Percentiles rank a stretch among this genome's conserved stretches.
Conservation (phyloP, 768 basidiomycete genomes). For the Boletus sp. region DNA sequence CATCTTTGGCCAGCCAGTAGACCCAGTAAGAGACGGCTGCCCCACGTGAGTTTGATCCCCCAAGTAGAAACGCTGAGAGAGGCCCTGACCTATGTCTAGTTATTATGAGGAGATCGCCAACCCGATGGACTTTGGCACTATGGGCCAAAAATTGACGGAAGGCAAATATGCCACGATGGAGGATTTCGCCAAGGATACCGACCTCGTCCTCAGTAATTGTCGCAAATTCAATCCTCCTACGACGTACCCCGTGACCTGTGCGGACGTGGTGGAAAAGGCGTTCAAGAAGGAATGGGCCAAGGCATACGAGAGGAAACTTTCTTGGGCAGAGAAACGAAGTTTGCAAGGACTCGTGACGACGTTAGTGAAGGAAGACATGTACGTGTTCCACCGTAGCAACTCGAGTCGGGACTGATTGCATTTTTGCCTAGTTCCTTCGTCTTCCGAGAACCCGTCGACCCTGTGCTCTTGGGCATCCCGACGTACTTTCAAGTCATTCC, state of each 20-base stretch:
- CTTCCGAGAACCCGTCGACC: constrained; percentile 88
- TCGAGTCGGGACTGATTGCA: not conserved
- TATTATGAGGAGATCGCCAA: constrained; percentile 89
- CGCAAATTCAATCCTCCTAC: constrained; percentile 87
- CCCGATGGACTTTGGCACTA: constrained; percentile 94
- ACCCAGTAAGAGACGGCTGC: constrained; percentile 79
- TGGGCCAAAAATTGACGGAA: constrained; percentile 62
- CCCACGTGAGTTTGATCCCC: constrained; percentile 69
- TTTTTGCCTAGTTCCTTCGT: constrained; percentile 57
- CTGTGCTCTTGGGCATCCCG: constrained; percentile 76
- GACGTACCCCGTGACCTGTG: constrained; percentile 71
- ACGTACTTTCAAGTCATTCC: constrained; percentile 87
- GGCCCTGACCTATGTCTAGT: constrained; percentile 38
- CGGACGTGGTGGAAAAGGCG: constrained; percentile 67
- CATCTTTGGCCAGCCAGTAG: constrained; percentile 81
- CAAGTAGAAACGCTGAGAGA: not conserved
- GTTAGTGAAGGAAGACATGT: constrained; percentile 68
- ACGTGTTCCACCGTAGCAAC: constrained; percentile 23
- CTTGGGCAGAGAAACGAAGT: constrained; percentile 76
- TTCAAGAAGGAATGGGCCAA: constrained; percentile 90
- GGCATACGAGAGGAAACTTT: constrained; percentile 66
- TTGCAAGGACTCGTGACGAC: constrained; percentile 68
- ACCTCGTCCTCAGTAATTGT: constrained; percentile 86
- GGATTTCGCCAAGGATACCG: constrained; percentile 74
- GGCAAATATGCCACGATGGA: constrained; percentile 79